Evolutionary conservation across 2,329 filamentous ascomycete genomes (phyloP).

Genomic region (Apiospora sp.): DNA sequence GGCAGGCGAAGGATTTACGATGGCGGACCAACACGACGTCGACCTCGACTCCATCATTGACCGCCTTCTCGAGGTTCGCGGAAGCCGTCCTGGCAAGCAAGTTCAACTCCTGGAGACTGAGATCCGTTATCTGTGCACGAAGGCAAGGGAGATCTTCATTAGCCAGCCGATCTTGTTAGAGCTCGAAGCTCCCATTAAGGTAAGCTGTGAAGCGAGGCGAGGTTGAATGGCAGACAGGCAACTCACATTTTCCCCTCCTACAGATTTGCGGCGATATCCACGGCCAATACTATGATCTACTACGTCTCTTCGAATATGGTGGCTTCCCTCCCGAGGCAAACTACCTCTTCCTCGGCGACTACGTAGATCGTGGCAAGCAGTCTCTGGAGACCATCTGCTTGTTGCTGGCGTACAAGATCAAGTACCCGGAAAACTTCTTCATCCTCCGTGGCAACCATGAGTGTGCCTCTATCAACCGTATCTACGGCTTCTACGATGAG

Average conservation of each 20-base stretch:
- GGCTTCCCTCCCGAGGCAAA: conserved; percentile 98
- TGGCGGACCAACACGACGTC: conserved; percentile 81
- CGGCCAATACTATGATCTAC: conserved; percentile 97
- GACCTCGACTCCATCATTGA: conserved; percentile 99
- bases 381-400: conserved; percentile 98
- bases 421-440: conserved; percentile 99
- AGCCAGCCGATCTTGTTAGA: conserved; percentile 98
- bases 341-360: conserved; percentile 99
- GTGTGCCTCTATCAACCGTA: conserved; percentile 97
- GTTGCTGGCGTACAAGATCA: conserved; percentile 98
- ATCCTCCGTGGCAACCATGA: conserved; percentile 98
- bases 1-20: conserved; percentile 55
- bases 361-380: conserved; percentile 98
- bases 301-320: conserved; percentile 97
- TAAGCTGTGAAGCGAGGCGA: conserved; percentile 52
- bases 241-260: conserved; percentile 25
- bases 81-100: conserved; percentile 97
- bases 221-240: conserved; percentile 24
- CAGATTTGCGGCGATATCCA: conserved; percentile 99
- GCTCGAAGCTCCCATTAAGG: conserved; percentile 98
- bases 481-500: conserved; percentile 99
- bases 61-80: conserved; percentile 94
- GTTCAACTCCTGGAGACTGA: conserved; percentile 96
- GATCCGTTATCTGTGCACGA: conserved; percentile 97
- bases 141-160: conserved; percentile 99